Evolutionary conservation across 2,329 filamentous ascomycete species (phyloP).

Genomic region (Penicillium sp.): DNA sequence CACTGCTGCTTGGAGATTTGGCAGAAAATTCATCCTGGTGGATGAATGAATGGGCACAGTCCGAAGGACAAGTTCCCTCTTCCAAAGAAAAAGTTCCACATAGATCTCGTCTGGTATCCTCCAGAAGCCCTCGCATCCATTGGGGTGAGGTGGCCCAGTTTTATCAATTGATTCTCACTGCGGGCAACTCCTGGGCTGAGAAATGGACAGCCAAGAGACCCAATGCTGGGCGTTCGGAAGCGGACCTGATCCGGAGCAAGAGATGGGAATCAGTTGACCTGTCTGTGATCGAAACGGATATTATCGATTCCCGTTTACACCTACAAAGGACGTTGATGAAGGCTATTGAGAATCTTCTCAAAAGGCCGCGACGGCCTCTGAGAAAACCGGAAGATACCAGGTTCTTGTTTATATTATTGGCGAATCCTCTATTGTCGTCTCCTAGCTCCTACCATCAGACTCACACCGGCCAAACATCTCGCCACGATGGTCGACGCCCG

Average conservation of each 20-base stretch:
- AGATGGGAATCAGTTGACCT: conserved; percentile 45
- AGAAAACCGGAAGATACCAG: conserved; percentile 67
- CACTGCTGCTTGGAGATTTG: conserved; percentile 69
- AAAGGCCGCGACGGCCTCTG: conserved; percentile 70
- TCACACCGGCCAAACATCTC: conserved; percentile 15
- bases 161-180: conserved; percentile 68
- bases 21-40: conserved; percentile 82
- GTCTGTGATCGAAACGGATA: conserved; percentile 51
- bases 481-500: conserved; percentile 28
- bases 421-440: conserved; percentile 71
- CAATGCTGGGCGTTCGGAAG: conserved; percentile 27
- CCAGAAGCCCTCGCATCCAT: conserved; percentile 67
- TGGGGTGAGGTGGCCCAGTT: conserved; percentile 70
- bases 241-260: conserved; percentile 22
- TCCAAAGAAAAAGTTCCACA: conserved; percentile 35
- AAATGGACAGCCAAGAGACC: conserved; percentile 56
- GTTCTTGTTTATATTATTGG: conserved; percentile 73
- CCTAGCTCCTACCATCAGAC: conserved; percentile 25
- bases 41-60: conserved; percentile 58
- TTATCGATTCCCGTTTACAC: conserved; percentile 65
- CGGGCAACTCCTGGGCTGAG: conserved; percentile 64
- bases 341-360: conserved; percentile 73
- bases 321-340: conserved; percentile 69
- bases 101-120: conserved; percentile 46
- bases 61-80: conserved; percentile 29